Evolutionary conservation across 345 rosid genomes (phyloP), one percentile per base, ranked within the genome.

Genomic region (Reutealis trisperma): DNA sequence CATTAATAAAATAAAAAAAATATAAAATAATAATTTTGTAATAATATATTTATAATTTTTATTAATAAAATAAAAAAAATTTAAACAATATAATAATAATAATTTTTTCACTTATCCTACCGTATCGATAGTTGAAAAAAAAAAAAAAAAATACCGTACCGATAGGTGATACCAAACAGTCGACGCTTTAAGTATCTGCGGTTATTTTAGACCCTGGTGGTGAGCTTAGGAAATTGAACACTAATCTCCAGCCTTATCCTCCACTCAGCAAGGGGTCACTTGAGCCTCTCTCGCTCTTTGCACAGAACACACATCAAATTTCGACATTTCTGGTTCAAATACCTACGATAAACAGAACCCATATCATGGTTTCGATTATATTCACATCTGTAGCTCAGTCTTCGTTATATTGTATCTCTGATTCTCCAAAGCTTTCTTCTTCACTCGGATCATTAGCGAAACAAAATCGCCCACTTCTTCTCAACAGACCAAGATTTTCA

Each of bases 351-450:
- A 54, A 18, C n/a, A 16, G 59, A 59, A 9, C 49, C 80, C 74
- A 70, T 64, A 63, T 62, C 47, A 89, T 87, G 92, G 87, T 73
- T 71, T 85, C 87, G 44, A 75, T 83, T 30, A 44, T 84, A 32
- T 70, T 82, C 58, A 65, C 81, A 5, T 77, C 84, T 14, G 62
- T 87, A 10, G 80, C 84, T 79, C 90, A 81, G 14, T 84, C 93
- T 67, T 84, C 89, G 8, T 64, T 80, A 37, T 66, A 52, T 74
- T 58, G 79, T 45, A 57, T 83, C 74, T 83, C 85, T 62, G 55
- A 52, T 66, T 63, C 71, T 14, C 72, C 79, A 68, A 72, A 67
- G 6, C 32, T 34, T 6, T 82, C 55, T 62, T 67, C 52, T 62
- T 67, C 52, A 2, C 68, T 57, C 32, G 32, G 25, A 61, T 49